Conservation (phyloP, 495 filamentous ascomycete genomes). For the Neurospora sp. region DNA sequence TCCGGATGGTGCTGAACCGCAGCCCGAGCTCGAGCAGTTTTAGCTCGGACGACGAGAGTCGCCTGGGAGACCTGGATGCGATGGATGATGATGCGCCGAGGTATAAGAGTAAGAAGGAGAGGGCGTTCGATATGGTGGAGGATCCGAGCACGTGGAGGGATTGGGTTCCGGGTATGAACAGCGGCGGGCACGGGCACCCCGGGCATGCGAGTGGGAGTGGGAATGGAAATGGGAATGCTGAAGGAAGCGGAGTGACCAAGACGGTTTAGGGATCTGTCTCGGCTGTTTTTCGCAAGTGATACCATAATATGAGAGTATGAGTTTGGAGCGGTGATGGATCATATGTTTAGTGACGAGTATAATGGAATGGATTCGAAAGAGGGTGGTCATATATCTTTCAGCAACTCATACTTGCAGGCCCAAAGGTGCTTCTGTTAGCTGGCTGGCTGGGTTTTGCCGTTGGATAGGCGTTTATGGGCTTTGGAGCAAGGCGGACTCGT, state of each 20-base stretch:
- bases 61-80: conserved; percentile 46
- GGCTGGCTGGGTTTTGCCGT: too few relatives aligned
- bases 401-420: too few relatives aligned
- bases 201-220: neutral
- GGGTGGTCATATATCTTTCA: neutral
- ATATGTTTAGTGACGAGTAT: neutral
- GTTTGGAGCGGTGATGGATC: neutral
- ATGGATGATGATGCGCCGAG: conserved; percentile 9
- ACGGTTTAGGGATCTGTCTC: neutral
- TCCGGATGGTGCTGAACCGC: conserved; percentile 57
- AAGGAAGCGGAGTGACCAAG: neutral
- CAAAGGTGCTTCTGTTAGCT: too few relatives aligned
- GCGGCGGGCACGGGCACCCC: neutral
- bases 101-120: conserved; percentile 34
- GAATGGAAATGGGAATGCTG: neutral
- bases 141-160: conserved; percentile 26
- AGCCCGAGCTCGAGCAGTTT: conserved; percentile 43
- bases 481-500: neutral
- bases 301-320: neutral
- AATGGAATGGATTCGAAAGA: neutral
- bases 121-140: conserved; percentile 31
- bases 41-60: conserved; percentile 67
- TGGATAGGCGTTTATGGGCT: neutral
- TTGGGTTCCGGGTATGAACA: conserved; percentile 1
- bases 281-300: neutral